phyloP scores from a whole-genome alignment of 306 rosid genomes.

The Canavalia gladiata region DNA sequence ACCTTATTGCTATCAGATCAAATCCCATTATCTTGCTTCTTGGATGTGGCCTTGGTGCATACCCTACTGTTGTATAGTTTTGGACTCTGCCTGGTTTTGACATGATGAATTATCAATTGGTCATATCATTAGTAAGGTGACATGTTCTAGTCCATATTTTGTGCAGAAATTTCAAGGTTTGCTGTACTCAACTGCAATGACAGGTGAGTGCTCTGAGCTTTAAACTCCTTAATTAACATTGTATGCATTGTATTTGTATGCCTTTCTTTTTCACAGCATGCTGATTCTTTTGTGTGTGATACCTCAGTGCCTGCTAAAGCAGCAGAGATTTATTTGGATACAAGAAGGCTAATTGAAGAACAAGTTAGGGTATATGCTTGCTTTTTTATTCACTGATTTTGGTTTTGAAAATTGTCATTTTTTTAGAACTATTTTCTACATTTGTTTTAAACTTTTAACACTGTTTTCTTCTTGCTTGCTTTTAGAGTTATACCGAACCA shows the following conservation, averaged over 20 bases:
- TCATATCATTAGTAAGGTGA: conserved; percentile 35
- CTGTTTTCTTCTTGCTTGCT: conserved; percentile 35
- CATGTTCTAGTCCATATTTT: conserved; percentile 44
- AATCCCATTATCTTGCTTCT: neutral
- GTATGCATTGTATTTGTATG: neutral
- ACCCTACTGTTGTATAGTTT: conserved; percentile 6
- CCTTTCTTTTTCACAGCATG: conserved; percentile 23
- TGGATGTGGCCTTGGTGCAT: neutral
- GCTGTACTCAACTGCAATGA: conserved; percentile 66
- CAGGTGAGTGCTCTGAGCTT: conserved; percentile 58
- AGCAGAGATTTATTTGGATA: conserved; percentile 77
- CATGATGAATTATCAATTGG: conserved; percentile 21
- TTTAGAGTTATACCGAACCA: conserved; percentile 89
- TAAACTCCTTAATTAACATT: conserved; percentile 12
- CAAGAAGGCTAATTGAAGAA: conserved; percentile 83
- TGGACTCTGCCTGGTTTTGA: conserved; percentile 31
- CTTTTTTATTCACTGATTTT: conserved; percentile 34
- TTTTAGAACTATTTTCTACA: neutral
- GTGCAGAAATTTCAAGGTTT: conserved; percentile 78
- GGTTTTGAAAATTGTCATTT: conserved; percentile 21
- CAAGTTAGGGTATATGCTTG: conserved; percentile 69
- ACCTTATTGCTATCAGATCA: conserved; percentile 3
- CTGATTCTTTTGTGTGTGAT: conserved; percentile 48
- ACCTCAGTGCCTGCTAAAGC: conserved; percentile 88
- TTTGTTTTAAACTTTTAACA: conserved; percentile 40